A percentile compares a stretch with the other conserved stretches of the same genome.
phyloP scores from a whole-genome alignment of 1,139 yeast genomes.

The Hansenula sp. region DNA sequence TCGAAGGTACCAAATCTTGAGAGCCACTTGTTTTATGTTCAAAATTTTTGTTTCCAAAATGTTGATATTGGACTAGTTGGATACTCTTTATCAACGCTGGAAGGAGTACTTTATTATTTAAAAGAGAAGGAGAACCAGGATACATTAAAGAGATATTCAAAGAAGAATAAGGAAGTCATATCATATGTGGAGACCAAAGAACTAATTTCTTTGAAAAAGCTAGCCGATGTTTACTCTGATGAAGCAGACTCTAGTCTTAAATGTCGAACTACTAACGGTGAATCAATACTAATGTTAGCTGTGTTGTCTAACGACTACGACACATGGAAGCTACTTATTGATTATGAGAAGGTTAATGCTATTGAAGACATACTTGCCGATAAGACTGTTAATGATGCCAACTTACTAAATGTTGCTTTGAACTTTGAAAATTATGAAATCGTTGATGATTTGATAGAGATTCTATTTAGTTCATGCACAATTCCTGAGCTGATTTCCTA shows the following conservation, averaged over 20 bases:
- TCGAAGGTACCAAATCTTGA: conserved; percentile 56
- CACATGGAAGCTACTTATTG: conserved; percentile 43
- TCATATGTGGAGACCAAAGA: conserved; percentile 39
- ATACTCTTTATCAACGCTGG: conserved; percentile 71
- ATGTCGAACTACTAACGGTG: conserved; percentile 59
- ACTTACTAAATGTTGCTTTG: conserved; percentile 58
- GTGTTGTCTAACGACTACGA: conserved; percentile 36
- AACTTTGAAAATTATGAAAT: conserved; percentile 48
- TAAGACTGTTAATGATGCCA: conserved; percentile 46
- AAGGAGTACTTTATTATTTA: conserved; percentile 72
- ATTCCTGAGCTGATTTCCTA: conserved; percentile 43
- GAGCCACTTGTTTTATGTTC: conserved; percentile 62
- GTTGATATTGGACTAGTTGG: conserved; percentile 49
- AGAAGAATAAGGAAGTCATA: conserved; percentile 52
- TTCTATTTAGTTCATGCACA: conserved; percentile 40
- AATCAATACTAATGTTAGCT: conserved; percentile 59
- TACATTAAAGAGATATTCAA: conserved; percentile 40
- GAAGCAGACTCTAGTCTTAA: conserved; percentile 40
- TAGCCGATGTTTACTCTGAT: conserved; percentile 23
- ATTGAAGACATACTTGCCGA: conserved; percentile 68
- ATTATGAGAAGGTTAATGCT: conserved; percentile 46
- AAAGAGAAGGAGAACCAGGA: conserved; percentile 32
- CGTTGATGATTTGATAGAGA: conserved; percentile 42
- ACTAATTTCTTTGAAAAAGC: conserved; percentile 23
- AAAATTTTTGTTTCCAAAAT: conserved; percentile 50